Evolutionary conservation across 2,329 filamentous ascomycete species (phyloP), one percentile per base, ranked within the genome.

Genomic region (Alternaria sp.): DNA sequence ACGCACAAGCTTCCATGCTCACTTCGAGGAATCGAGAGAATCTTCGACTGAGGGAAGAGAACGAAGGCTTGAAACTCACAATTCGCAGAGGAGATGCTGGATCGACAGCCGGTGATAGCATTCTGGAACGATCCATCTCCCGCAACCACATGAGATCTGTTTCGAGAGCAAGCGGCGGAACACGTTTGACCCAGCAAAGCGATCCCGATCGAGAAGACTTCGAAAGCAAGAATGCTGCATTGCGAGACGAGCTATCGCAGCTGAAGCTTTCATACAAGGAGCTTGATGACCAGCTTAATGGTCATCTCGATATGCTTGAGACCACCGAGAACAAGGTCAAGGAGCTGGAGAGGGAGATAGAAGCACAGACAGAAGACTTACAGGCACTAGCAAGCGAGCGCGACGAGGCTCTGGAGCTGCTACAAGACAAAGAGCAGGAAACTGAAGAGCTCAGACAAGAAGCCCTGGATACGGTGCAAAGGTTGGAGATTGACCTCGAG

Each of bases 1-100:
- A 94, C 65, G 96, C 96, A 3, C 96, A 99, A 78, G 97, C 94
- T 1, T 97, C 94, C 0, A 98, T 99, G 93, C 86, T 99, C 32
- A 97, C 95, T 1, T 98, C 96, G 36, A 88, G 96, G 23, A 97
- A 97, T 75, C 91, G 93, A 25, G 96, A 99, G 77, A 96, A 97
- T 76, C 94, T 98, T 77, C 89, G 93, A 6, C 85, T 99, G 9
- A 97, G 98, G 79, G 93, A 97, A 76, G 95, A 99, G 78, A 98
- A 98, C 66, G 96, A 99, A 80, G 94, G 97, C 65, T 85, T 99
- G 66, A 99, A 98, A 81, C 89, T 98, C 72, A 89, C 91, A 2
- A 90, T 93, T 68, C 90, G 93, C 58, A 89, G 93, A 66, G 88
- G 88, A 28, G 91, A 88, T 65, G 80, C 79, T 57, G 86, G 69